A percentile compares a stretch with the other conserved stretches of the same genome.
Conservation (phyloP, 2,329 filamentous ascomycete genomes). For the Pseudofabraea citricarpa region DNA sequence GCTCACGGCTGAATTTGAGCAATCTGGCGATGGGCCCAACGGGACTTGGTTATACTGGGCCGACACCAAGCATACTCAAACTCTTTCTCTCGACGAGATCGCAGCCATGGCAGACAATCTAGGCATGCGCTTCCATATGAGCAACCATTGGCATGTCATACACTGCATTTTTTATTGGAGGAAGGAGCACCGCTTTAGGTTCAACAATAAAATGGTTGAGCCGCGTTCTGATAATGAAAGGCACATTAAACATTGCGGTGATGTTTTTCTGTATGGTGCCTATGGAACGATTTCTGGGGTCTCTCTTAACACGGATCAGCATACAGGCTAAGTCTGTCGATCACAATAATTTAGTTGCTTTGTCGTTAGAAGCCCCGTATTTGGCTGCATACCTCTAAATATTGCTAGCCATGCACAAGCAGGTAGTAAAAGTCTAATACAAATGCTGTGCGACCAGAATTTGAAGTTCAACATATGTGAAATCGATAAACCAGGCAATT, state of each 20-base stretch:
- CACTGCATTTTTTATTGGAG: conserved; percentile 32
- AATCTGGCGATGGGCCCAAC: conserved; percentile 22
- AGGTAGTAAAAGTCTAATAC: too few species aligned
- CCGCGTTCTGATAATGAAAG: conserved; percentile 14
- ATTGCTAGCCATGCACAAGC: too few species aligned
- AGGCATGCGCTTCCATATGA: conserved; percentile 14
- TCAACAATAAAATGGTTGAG: conserved; percentile 19
- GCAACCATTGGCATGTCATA: conserved; percentile 25
- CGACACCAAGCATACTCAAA: conserved; percentile 20
- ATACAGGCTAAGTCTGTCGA: too few species aligned
- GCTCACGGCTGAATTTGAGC: conserved; percentile 29
- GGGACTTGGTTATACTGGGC: conserved; percentile 29
- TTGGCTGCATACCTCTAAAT: too few species aligned
- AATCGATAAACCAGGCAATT: too few species aligned
- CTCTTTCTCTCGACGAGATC: conserved; percentile 13
- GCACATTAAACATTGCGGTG: conserved; percentile 13
- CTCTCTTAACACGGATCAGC: too few species aligned
- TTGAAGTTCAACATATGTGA: too few species aligned
- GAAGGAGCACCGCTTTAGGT: conserved; percentile 17
- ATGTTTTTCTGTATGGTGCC: too few species aligned
- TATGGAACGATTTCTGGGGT: too few species aligned
- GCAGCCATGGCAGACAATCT: conserved; percentile 15
- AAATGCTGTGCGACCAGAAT: too few species aligned
- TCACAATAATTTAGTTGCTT: too few species aligned
- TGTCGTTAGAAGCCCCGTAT: too few species aligned